Evolutionary conservation across 2,329 filamentous ascomycete species (phyloP), one percentile per base, ranked within the genome.

Genomic region (Nemania diffusa): DNA sequence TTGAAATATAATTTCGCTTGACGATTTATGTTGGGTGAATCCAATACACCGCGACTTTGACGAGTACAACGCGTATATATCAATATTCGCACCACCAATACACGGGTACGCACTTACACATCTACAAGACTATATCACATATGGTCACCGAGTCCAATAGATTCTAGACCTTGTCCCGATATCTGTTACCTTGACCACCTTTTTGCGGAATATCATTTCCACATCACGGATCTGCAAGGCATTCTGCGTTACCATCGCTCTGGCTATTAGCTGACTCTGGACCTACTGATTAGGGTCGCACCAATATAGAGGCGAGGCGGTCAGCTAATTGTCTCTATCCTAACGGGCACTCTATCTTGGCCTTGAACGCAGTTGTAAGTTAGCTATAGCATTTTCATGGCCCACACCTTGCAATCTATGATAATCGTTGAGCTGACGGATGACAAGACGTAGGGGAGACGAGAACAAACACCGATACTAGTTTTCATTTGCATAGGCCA

Each of bases 41-140:
- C 53, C 32, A 50, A 24, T 50, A 60, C 60, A 40, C 48, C 7
- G 7, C 34, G 46, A 57, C 48, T 55, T 37, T 51, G 42, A 51
- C 34, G 67, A 65, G 46, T 53, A 58, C 62, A 48, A 64, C 61
- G 42, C 69, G 67, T 69, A 68, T 66, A 71, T 42, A 50, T 67
- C 51, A 69, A 53, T 51, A 58, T 67, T 69, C 34, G 63, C 71
- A 69, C 65, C 59, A 71, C 71, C 71, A 62, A 71, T 69, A 62
- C 52, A 69, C 70, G 72, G 73, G 69, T 74, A 74, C 68, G 65
- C 72, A 59, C 71, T 70, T 71, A 64, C 71, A 69, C 71, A 71
- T 72, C 67, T 73, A 59, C 59, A 72, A 48, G 69, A 63, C 60
- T 57, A 68, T 61, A 75, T 74, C 58, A 65, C 69, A 76, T 69